Evolutionary conservation across 352 stramenopile species (phyloP).

Genomic region (Thraustochytrium sp.): DNA sequence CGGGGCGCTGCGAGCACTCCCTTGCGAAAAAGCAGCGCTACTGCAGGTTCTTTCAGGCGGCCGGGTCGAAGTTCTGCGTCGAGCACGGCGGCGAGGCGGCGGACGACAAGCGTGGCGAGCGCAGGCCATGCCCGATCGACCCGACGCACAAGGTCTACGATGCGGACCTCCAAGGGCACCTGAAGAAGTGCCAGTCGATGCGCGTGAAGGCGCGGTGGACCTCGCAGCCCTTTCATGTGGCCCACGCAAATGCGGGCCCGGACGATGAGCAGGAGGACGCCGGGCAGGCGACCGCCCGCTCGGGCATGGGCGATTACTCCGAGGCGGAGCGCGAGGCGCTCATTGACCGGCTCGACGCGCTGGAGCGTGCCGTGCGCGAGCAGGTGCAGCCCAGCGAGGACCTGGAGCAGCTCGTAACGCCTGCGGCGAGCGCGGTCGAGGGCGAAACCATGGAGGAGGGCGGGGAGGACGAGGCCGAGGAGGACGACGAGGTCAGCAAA

Average conservation of each 20-base stretch:
- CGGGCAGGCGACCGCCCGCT: neutral
- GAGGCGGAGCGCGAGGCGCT: neutral
- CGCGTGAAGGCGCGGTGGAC: neutral
- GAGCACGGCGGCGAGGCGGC: neutral
- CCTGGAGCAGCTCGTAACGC: neutral
- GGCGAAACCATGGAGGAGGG: neutral
- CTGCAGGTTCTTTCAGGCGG: neutral
- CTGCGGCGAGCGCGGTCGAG: neutral
- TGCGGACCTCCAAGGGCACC: neutral
- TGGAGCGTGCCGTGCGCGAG: neutral
- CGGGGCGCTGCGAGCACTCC: slow-evolving; percentile 11
- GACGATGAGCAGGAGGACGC: neutral
- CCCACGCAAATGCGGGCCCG: neutral
- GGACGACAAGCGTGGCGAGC: neutral
- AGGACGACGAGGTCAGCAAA: neutral
- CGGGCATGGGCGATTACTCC: neutral
- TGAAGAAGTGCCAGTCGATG: neutral
- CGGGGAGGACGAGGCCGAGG: neutral
- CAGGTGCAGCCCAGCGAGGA: neutral
- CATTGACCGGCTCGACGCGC: neutral
- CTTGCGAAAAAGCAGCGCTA: neutral
- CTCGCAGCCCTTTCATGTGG: neutral
- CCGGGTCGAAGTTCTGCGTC: neutral
- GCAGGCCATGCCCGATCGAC: neutral
- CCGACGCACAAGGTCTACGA: slow-evolving; percentile 7